Evolutionary conservation across 2,329 filamentous ascomycete species (phyloP).

Genomic region (Periconia sp.): DNA sequence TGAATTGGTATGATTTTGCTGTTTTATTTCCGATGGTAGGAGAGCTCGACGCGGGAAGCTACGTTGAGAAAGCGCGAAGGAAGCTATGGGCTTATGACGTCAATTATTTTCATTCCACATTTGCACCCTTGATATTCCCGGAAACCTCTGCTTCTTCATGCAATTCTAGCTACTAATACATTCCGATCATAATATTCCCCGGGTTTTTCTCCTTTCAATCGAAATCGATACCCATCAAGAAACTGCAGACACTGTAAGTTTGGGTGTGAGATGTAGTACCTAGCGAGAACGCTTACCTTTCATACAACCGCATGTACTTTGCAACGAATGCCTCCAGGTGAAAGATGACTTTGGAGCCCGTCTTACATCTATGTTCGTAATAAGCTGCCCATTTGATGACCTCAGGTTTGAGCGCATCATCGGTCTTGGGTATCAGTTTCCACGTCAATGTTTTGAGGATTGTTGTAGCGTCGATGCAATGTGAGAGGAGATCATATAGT

Average conservation of each 20-base stretch:
- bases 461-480: conserved; percentile 93
- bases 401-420: conserved; percentile 86
- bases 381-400: conserved; percentile 96
- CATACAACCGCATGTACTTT: conserved; percentile 95
- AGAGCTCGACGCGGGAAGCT: background rate
- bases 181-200: background rate
- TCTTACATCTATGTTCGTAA: conserved; percentile 92
- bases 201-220: conserved; percentile 23
- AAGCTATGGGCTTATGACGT: background rate
- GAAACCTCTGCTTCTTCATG: background rate
- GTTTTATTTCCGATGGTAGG: background rate
- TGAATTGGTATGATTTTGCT: too few species aligned
- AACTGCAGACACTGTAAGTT: conserved; percentile 32
- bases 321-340: conserved; percentile 97
- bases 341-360: conserved; percentile 94
- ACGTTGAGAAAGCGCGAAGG: too few species aligned
- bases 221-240: conserved; percentile 71
- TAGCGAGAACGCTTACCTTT: conserved; percentile 64
- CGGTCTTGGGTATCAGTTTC: conserved; percentile 83
- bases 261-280: background rate
- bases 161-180: background rate
- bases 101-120: background rate
- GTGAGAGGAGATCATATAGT: conserved; percentile 94
- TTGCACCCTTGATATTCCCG: background rate
- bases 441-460: conserved; percentile 95